Conservation (phyloP, 2,329 filamentous ascomycete species). For the Niveomyces coronatus region DNA sequence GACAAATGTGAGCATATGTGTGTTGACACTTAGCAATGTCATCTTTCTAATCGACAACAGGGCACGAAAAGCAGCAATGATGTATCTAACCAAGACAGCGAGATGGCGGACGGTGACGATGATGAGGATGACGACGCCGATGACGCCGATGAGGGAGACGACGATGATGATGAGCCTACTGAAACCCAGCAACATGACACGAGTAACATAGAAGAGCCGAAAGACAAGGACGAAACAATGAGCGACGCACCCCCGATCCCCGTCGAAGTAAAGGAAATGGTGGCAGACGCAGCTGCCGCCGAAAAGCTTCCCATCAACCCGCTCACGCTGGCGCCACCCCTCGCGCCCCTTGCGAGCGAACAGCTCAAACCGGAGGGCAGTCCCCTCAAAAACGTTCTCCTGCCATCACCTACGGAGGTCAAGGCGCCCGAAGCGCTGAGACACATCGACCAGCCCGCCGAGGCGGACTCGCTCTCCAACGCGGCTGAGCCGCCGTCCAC, state of each 20-base stretch:
- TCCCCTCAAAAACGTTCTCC: constrained; percentile 41
- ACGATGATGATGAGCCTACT: constrained; percentile 27
- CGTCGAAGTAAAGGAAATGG: constrained; percentile 20
- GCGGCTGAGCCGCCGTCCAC: constrained; percentile 23
- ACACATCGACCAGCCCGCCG: constrained; percentile 1
- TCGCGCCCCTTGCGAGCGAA: constrained; percentile 16
- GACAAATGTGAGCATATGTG: constrained; percentile 14
- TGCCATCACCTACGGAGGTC: constrained; percentile 35
- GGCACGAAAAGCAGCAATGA: constrained; percentile 36
- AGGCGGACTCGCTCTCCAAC: constrained; percentile 15
- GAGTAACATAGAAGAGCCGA: constrained; percentile 5
- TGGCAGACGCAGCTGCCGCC: constrained; percentile 24
- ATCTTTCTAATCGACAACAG: constrained; percentile 22
- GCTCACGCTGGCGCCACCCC: constrained; percentile 21
- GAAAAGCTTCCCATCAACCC: constrained; percentile 20
- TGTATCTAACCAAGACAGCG: constrained; percentile 36
- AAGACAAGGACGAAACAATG: constrained; percentile 12
- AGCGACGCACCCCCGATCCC: constrained; percentile 11
- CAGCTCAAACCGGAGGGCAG: constrained; percentile 36
- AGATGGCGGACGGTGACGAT: constrained; percentile 42
- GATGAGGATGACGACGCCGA: constrained; percentile 38
- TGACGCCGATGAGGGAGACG: constrained; percentile 36
- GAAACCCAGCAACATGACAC: constrained; percentile 13
- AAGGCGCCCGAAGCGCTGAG: background rate
- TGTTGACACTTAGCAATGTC: constrained; percentile 14